Evolutionary conservation across 2,329 filamentous ascomycete genomes (phyloP).

Genomic region (Aspergillus neoniger): DNA sequence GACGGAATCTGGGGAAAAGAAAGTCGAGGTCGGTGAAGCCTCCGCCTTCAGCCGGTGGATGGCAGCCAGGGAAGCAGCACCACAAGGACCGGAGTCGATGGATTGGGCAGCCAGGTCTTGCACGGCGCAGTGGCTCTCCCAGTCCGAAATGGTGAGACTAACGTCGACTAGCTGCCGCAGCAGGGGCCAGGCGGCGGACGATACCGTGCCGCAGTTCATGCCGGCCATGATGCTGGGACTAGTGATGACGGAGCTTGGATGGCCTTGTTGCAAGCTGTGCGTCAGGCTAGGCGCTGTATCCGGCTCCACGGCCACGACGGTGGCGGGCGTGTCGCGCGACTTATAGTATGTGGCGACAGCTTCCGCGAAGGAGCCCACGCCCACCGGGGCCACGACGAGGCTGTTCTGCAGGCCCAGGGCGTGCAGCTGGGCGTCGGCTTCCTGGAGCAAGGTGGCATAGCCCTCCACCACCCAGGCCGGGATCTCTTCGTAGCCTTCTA

Average conservation of each 20-base stretch:
- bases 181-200: conserved; percentile 64
- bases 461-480: conserved; percentile 77
- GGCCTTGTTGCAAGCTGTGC: conserved; percentile 51
- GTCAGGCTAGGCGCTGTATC: conserved; percentile 61
- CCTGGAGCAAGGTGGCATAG: conserved; percentile 71
- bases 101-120: conserved; percentile 53
- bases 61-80: conserved; percentile 58
- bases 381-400: conserved; percentile 65
- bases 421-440: conserved; percentile 64
- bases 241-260: conserved; percentile 55
- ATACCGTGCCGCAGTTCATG: conserved; percentile 71
- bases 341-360: conserved; percentile 69
- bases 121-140: conserved; percentile 62
- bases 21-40: conserved; percentile 31
- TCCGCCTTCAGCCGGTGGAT: conserved; percentile 51
- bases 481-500: conserved; percentile 66
- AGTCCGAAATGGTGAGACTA: conserved; percentile 61
- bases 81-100: conserved; percentile 63
- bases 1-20: conserved; percentile 51
- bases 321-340: conserved; percentile 32
- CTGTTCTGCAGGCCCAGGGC: conserved; percentile 44
- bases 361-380: conserved; percentile 72
- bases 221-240: conserved; percentile 71
- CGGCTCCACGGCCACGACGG: conserved; percentile 70
- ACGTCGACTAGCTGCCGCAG: conserved; percentile 62